phyloP scores from a whole-genome alignment of 371 early-diverging fungal species.

The Syncephalastrum contaminatum region DNA sequence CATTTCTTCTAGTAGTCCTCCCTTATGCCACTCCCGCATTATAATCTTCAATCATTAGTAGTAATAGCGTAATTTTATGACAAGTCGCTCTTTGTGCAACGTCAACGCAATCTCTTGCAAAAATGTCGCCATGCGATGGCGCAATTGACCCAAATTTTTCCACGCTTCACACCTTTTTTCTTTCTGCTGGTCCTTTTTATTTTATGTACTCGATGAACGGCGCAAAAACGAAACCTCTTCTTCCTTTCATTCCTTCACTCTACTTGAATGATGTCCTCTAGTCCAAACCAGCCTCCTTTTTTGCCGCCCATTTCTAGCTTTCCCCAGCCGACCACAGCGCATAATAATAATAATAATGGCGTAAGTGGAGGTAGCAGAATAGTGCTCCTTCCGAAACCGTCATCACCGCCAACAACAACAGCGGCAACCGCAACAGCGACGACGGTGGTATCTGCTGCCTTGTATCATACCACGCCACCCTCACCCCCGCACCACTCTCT shows the following conservation, averaged over 20 bases:
- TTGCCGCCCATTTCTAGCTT: slow-evolving; percentile 20
- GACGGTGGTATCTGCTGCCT: neutral
- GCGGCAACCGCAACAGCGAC: slow-evolving; percentile 4
- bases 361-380: too few relatives aligned
- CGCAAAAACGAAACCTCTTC: neutral
- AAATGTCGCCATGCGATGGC: slow-evolving; percentile 20
- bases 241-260: neutral
- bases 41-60: too few relatives aligned
- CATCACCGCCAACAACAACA: slow-evolving; percentile 8
- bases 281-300: slow-evolving; percentile 1
- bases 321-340: neutral
- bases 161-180: neutral
- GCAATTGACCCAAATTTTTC: slow-evolving; percentile 11
- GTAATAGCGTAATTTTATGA: too few relatives aligned
- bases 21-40: too few relatives aligned
- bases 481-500: slow-evolving; percentile 1
- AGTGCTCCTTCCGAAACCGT: slow-evolving; percentile 9
- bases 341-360: too few relatives aligned
- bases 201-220: neutral
- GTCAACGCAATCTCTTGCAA: too few relatives aligned
- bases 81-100: too few relatives aligned
- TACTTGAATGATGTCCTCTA: slow-evolving; percentile 1
- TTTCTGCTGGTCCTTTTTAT: slow-evolving; percentile 3
- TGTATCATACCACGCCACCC: slow-evolving; percentile 1
- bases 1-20: too few relatives aligned